Percentiles rank a stretch among this genome's conserved stretches.
These are phyloP conservation scores for Incumbomyces delicatus DNA, from an alignment of 2,329 filamentous ascomycete species.

Conservation along the genomic window DNA sequence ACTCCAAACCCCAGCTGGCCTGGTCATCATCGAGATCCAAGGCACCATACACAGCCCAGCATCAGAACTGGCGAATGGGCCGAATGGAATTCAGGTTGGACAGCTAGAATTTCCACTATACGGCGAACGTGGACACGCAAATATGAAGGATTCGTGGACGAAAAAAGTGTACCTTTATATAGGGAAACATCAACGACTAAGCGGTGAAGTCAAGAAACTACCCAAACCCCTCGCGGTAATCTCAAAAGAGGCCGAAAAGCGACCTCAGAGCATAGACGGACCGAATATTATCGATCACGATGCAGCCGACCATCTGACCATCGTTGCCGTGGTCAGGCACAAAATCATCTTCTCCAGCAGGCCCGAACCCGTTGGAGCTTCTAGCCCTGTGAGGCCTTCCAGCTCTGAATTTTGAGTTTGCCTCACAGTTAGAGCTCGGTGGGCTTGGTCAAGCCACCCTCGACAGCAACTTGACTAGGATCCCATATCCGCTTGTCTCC, in stretches of 20 bases:
- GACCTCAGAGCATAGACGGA: conserved; percentile 19
- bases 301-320: conserved; percentile 51
- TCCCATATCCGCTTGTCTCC: too few species aligned
- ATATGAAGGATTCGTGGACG: conserved; percentile 66
- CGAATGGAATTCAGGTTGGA: conserved; percentile 48
- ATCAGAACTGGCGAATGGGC: conserved; percentile 12
- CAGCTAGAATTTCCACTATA: conserved; percentile 72
- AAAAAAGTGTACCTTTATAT: conserved; percentile 81
- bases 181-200: conserved; percentile 77
- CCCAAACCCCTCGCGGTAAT: conserved; percentile 71
- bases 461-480: too few species aligned
- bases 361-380: conserved; percentile 67
- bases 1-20: conserved; percentile 77
- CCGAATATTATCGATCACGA: conserved; percentile 25
- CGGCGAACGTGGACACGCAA: conserved; percentile 38
- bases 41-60: conserved; percentile 71
- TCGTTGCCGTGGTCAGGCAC: conserved; percentile 77
- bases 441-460: too few species aligned
- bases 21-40: conserved; percentile 87
- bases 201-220: conserved; percentile 82
- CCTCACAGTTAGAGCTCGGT: not conserved
- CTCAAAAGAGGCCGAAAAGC: conserved; percentile 39
- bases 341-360: conserved; percentile 77
- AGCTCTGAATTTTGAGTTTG: not conserved
- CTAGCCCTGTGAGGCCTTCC: not conserved